These are phyloP conservation scores for Ramaria rubella DNA, from an alignment of 768 basidiomycete species.

Conservation along the genomic window DNA sequence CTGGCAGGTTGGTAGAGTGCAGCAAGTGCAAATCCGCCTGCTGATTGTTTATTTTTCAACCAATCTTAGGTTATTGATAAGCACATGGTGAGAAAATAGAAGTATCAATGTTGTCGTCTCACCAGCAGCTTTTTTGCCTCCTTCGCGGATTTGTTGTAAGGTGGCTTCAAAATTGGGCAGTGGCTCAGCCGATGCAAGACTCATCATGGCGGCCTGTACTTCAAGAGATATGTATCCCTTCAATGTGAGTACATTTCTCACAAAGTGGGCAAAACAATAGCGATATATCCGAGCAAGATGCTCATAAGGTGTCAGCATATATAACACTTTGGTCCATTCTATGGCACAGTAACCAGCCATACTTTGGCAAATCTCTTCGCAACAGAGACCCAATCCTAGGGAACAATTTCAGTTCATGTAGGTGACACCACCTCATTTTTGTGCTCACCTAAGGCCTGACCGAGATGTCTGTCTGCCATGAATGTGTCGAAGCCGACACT, in stretches of 20 bases:
- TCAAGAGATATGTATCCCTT: slow-evolving; percentile 2
- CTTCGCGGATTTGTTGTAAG: slow-evolving; percentile 15
- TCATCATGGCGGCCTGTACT: slow-evolving; percentile 20
- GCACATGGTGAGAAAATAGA: not conserved
- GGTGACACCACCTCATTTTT: no score
- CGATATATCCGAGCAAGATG: slow-evolving; percentile 21
- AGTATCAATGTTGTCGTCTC: not conserved
- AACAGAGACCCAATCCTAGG: slow-evolving; percentile 18
- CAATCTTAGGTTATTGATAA: slow-evolving; percentile 19
- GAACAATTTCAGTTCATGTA: not conserved
- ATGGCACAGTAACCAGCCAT: slow-evolving; percentile 12
- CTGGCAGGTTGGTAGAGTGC: slow-evolving; percentile 24
- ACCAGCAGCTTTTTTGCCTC: slow-evolving; percentile 22
- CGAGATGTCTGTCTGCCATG: slow-evolving; percentile 23
- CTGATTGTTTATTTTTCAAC: slow-evolving; percentile 22
- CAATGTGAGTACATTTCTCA: slow-evolving; percentile 17
- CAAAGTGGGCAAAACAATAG: slow-evolving; percentile 21
- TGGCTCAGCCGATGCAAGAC: slow-evolving; percentile 20
- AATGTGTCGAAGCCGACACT: slow-evolving; percentile 18
- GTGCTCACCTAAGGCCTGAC: slow-evolving; percentile 20
- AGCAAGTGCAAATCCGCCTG: slow-evolving; percentile 17
- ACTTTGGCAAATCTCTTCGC: slow-evolving; percentile 7
- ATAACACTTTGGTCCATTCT: slow-evolving; percentile 1
- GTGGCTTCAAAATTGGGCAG: slow-evolving; percentile 16
- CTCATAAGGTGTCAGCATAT: slow-evolving; percentile 21